A percentile compares a stretch with the other conserved stretches of the same genome.
These are phyloP conservation scores for Leishmania major DNA, from an alignment of 208 protist species.

Conservation along the genomic window DNA sequence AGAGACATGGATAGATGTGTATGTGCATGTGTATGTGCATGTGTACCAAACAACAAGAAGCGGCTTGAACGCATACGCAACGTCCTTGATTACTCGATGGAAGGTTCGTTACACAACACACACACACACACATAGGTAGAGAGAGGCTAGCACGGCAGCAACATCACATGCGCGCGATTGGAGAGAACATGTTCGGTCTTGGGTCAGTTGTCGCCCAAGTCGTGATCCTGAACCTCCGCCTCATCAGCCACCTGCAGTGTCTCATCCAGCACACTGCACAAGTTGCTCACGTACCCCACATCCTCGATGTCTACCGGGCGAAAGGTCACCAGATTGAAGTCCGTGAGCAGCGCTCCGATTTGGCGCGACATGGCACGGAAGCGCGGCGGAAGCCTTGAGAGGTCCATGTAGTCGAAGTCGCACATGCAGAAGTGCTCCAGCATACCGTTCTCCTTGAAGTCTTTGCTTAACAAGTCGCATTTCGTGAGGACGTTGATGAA, in stretches of 20 bases:
- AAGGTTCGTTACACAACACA: background rate
- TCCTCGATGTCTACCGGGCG: constrained; percentile 82
- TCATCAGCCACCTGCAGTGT: constrained; percentile 88
- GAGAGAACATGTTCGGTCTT: background rate
- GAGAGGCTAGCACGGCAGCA: background rate
- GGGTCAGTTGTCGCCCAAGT: constrained; percentile 35
- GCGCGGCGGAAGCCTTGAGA: constrained; percentile 56
- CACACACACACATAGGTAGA: background rate
- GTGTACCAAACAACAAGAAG: background rate
- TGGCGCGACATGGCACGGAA: constrained; percentile 76
- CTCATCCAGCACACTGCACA: constrained; percentile 79
- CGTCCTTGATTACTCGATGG: background rate
- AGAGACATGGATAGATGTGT: background rate
- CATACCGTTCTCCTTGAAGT: constrained; percentile 61
- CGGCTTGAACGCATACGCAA: background rate
- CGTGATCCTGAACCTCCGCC: constrained; percentile 82
- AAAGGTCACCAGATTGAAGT: constrained; percentile 88
- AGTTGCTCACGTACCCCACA: constrained; percentile 63
- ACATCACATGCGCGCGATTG: constrained; percentile 2
- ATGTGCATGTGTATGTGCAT: background rate
- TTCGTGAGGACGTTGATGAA: constrained; percentile 93
- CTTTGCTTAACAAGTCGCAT: constrained; percentile 81
- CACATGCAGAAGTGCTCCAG: constrained; percentile 89
- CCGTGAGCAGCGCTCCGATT: constrained; percentile 64
- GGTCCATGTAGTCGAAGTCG: constrained; percentile 88